Evolutionary conservation across 2,329 filamentous ascomycete genomes (phyloP).

Genomic region (Xylariaceae sp.): DNA sequence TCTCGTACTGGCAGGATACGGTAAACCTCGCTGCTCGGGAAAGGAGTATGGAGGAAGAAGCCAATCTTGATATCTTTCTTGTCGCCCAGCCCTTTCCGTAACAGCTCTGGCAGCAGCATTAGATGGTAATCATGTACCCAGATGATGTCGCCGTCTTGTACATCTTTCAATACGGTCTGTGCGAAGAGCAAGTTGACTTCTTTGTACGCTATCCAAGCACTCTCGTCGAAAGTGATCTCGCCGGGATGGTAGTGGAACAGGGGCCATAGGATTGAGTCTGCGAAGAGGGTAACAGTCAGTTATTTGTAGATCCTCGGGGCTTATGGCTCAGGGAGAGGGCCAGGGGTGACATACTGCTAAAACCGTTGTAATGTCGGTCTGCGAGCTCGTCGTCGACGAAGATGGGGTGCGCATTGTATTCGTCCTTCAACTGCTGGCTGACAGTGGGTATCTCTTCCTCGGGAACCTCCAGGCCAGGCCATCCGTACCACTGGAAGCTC

Average conservation of each 20-base stretch:
- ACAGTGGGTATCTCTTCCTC: conserved; percentile 79
- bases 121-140: conserved; percentile 99
- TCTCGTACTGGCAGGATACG: conserved; percentile 92
- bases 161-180: conserved; percentile 82
- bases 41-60: conserved; percentile 97
- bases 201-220: conserved; percentile 89
- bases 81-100: conserved; percentile 84
- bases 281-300: conserved; percentile 13
- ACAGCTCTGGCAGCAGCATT: conserved; percentile 95
- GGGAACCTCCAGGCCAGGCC: conserved; percentile 92
- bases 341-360: conserved; percentile 73
- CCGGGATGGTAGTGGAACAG: conserved; percentile 98
- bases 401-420: conserved; percentile 88
- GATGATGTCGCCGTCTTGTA: conserved; percentile 90
- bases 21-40: conserved; percentile 96
- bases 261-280: conserved; percentile 97
- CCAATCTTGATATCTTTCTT: conserved; percentile 94
- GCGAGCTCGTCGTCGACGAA: conserved; percentile 94
- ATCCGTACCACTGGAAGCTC: conserved; percentile 98
- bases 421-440: conserved; percentile 78
- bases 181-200: conserved; percentile 94
- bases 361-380: conserved; percentile 96
- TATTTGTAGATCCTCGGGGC: conserved; percentile 2
- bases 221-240: conserved; percentile 97
- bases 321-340: neutral